phyloP scores from a whole-genome alignment of 306 rosid species.

The Begonia fuchsioides region DNA sequence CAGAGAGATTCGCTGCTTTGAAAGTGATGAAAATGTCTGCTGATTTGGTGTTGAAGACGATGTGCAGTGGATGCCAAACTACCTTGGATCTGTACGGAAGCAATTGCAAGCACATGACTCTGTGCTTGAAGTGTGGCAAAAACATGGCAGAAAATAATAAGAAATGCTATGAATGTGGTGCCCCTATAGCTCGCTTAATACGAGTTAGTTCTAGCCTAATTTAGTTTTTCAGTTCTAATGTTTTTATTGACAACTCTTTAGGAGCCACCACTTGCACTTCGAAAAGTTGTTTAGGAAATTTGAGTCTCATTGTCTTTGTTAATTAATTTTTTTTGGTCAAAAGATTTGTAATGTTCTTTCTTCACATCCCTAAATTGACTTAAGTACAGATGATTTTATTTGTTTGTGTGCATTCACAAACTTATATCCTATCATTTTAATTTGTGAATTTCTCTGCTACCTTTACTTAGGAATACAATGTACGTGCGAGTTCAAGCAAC shows the following conservation, averaged over 20 bases:
- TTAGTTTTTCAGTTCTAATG: not conserved
- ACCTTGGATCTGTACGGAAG: constrained; percentile 79
- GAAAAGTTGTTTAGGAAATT: too few species aligned
- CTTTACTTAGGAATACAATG: constrained; percentile 60
- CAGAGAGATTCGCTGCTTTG: too few species aligned
- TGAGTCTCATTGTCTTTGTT: too few species aligned
- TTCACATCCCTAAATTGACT: too few species aligned
- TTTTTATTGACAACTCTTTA: too few species aligned
- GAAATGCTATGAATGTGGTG: constrained; percentile 68
- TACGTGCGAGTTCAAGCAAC: constrained; percentile 55
- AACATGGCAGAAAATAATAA: constrained; percentile 58
- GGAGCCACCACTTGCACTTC: too few species aligned
- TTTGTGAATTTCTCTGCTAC: constrained; percentile 3
- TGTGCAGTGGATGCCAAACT: constrained; percentile 70
- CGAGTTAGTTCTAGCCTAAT: constrained; percentile 35
- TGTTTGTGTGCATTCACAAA: too few species aligned
- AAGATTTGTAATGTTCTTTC: too few species aligned
- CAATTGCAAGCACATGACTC: constrained; percentile 88
- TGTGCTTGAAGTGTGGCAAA: constrained; percentile 77
- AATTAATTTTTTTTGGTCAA: too few species aligned
- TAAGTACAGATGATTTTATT: too few species aligned
- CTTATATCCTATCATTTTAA: not conserved
- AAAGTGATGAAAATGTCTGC: constrained; percentile 21
- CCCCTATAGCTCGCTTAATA: constrained; percentile 58
- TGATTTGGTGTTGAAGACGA: constrained; percentile 45